Evolutionary conservation across 495 filamentous ascomycete species (phyloP).

Genomic region (Penicillium lividum): DNA sequence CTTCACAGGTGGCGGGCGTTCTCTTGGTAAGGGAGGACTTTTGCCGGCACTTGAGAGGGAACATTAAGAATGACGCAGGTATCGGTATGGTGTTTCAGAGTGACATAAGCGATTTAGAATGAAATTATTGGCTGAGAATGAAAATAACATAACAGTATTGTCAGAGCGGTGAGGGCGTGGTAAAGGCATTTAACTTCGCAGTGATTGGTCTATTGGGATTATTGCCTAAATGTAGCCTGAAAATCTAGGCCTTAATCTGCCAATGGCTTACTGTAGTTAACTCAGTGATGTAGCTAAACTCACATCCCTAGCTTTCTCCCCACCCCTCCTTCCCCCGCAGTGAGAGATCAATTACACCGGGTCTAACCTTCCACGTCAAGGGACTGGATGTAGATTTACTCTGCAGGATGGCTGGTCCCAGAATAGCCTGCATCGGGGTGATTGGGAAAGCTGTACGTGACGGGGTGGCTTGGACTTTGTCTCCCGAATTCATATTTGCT

Average conservation of each 20-base stretch:
- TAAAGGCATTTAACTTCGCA: conserved; percentile 23
- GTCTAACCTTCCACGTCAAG: neutral
- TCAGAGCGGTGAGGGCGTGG: conserved; percentile 26
- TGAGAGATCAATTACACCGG: neutral
- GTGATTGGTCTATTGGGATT: conserved; percentile 20
- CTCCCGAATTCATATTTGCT: neutral
- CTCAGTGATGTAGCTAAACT: too few species aligned
- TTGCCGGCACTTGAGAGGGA: conserved; percentile 22
- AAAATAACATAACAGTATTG: conserved; percentile 10
- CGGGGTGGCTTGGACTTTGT: neutral
- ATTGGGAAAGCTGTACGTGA: conserved; percentile 82
- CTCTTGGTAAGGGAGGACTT: conserved; percentile 23
- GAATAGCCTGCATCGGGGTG: conserved; percentile 86
- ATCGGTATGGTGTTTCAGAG: conserved; percentile 7
- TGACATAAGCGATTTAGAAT: conserved; percentile 20
- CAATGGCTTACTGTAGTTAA: too few species aligned
- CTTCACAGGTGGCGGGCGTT: conserved; percentile 25
- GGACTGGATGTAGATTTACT: conserved; percentile 1
- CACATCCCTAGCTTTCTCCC: too few species aligned
- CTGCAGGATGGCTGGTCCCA: conserved; percentile 33
- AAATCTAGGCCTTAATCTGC: neutral
- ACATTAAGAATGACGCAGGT: conserved; percentile 15
- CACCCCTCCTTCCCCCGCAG: too few species aligned
- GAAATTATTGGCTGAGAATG: conserved; percentile 8
- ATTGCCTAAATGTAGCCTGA: neutral